Base-by-base conservation (phyloP, 305 asterid species). In the Striga hermonthica region DNA sequence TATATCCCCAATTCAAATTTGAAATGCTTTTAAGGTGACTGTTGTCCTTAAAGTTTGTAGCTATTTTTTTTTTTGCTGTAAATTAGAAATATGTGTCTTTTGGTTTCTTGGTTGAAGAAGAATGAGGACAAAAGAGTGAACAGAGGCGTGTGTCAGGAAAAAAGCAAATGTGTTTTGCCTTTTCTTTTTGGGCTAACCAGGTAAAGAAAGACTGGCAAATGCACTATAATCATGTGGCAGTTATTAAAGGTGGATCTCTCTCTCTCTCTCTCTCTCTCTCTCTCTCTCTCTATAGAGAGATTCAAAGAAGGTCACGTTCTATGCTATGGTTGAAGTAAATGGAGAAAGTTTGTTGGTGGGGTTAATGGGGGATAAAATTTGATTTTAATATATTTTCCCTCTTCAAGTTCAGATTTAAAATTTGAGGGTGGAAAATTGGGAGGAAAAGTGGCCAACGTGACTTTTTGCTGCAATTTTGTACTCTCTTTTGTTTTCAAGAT, bases 181-280 rank as follows among this genome's bases (percentile, higher is more conserved):
- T 76, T 64, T 62, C 55, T 66, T 58, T 52, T 52, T 52, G 3
- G 57, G 59, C 57, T 64, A 41, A 63, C 63, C 72, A 49, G 67
- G 67, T 57, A 65, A 67, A 65, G 68, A 28, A 67, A 56, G 60
- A 53, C 72, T 57, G 75, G 77, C 83, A 72, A 74, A 61, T 78
- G 82, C 89, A 78, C 84, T 61, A 65, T 59, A 82, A 83, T 90
- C 95, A 72, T 85, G 97, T 84, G 96, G 96, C 82, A 78, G 92
- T 84, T 84, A 82, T 80, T 79, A 85, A 82, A 78, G 83, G 15
- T 40, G 63, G 72, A 61, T 57, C 60, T 60, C 47, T 13, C 35
- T 10, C 53, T 15, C 35, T 5, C 45, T 61, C 43, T 48, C 65
- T 49, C 54, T 57, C 60, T 60, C 47, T 13, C 35, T 10, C 53